These are phyloP conservation scores for Clonostachys solani DNA, from an alignment of 2,329 filamentous ascomycete species.

Conservation along the genomic window DNA sequence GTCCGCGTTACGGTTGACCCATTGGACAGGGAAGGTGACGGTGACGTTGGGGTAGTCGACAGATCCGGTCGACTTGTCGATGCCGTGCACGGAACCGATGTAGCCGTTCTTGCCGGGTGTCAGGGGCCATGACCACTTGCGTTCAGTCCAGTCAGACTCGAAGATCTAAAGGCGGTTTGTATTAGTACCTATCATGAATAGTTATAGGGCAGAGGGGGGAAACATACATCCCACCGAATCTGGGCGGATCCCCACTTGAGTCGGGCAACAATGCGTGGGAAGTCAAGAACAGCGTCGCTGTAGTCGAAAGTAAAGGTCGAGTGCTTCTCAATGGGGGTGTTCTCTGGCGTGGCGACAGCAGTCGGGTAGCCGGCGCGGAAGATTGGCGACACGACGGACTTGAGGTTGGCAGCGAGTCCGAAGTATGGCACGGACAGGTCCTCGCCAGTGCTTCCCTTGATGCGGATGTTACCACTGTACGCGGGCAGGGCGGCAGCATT, in stretches of 20 bases:
- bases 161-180: constrained; percentile 11
- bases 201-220: neutral
- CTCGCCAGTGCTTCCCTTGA: constrained; percentile 21
- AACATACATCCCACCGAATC: constrained; percentile 9
- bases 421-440: constrained; percentile 22
- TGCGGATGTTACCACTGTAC: constrained; percentile 25
- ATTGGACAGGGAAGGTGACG: constrained; percentile 1
- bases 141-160: constrained; percentile 16
- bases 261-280: constrained; percentile 9
- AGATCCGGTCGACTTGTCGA: constrained; percentile 3
- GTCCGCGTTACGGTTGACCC: neutral
- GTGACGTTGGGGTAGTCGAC: constrained; percentile 2
- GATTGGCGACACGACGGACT: constrained; percentile 9
- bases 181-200: neutral
- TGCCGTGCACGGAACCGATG: constrained; percentile 1
- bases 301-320: neutral
- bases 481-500: constrained; percentile 19
- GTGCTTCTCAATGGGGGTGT: neutral
- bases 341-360: constrained; percentile 2
- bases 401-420: constrained; percentile 14
- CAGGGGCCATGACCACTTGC: constrained; percentile 26
- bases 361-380: constrained; percentile 8
- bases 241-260: constrained; percentile 14
- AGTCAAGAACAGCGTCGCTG: neutral
- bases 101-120: constrained; percentile 15